Evolutionary conservation across 306 rosid species (phyloP).

Genomic region (Purshia tridentata): DNA sequence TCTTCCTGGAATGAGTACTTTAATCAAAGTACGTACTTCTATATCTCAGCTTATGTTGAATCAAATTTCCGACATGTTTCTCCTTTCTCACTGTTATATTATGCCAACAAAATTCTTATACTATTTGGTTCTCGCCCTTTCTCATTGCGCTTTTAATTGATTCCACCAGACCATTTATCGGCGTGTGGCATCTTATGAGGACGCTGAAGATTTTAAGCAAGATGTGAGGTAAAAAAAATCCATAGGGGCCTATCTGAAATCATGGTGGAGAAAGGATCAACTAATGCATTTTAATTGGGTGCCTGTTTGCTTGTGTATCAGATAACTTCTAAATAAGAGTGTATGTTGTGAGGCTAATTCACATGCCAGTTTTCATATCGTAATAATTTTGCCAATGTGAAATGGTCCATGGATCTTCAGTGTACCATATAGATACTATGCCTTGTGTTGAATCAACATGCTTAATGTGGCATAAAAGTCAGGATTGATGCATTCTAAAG

Average conservation of each 20-base stretch:
- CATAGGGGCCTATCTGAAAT: constrained; percentile 2
- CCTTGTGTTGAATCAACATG: neutral
- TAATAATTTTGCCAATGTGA: neutral
- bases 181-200: constrained; percentile 62
- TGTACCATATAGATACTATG: neutral
- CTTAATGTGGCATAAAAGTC: neutral
- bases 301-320: neutral
- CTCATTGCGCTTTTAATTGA: constrained; percentile 21
- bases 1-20: constrained; percentile 21
- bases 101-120: neutral
- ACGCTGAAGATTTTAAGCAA: constrained; percentile 58
- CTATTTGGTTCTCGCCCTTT: constrained; percentile 4
- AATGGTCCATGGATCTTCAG: neutral
- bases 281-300: too few species aligned
- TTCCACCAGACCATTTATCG: constrained; percentile 60
- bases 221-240: constrained; percentile 60
- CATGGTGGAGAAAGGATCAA: neutral
- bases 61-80: neutral
- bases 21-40: neutral
- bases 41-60: neutral
- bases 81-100: neutral
- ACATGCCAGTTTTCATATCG: neutral
- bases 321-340: too few species aligned
- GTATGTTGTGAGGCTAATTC: too few species aligned
- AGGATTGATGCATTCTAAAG: neutral